phyloP scores from a whole-genome alignment of 2,329 filamentous ascomycete species.

The Calonectria pseudoturangicola region DNA sequence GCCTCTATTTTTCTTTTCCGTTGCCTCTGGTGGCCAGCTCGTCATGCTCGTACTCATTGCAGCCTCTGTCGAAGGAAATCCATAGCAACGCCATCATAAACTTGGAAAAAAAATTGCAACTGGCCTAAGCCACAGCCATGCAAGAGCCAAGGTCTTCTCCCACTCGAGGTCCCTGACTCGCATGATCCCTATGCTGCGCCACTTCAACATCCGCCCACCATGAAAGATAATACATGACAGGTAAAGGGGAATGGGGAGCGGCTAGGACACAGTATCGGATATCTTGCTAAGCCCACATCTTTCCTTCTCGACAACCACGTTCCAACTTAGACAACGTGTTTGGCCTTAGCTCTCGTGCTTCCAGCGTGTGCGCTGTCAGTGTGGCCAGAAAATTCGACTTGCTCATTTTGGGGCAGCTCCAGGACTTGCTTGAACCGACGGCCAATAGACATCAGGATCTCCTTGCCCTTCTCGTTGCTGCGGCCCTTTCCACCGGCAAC shows the following conservation, averaged over 20 bases:
- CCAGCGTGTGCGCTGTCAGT: conserved; percentile 94
- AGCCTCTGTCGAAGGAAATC: conserved; percentile 52
- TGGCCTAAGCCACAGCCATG: conserved; percentile 46
- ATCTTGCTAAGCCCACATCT: conserved; percentile 54
- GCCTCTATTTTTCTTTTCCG: conserved; percentile 53
- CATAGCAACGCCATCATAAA: conserved; percentile 60
- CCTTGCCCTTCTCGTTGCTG: conserved; percentile 86
- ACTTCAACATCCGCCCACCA: conserved; percentile 38
- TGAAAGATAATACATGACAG: conserved; percentile 41
- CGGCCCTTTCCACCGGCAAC: conserved; percentile 86
- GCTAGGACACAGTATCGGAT: conserved; percentile 47
- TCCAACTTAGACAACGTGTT: conserved; percentile 83
- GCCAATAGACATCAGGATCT: conserved; percentile 89
- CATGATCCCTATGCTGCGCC: conserved; percentile 40
- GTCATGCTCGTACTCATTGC: conserved; percentile 48
- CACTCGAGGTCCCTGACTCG: conserved; percentile 39
- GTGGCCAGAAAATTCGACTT: conserved; percentile 96
- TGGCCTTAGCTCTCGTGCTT: conserved; percentile 96
- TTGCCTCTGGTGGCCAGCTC: conserved; percentile 48
- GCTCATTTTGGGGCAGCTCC: conserved; percentile 83
- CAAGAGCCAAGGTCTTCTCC: conserved; percentile 29
- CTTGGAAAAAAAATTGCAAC: conserved; percentile 49
- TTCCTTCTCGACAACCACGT: conserved; percentile 39
- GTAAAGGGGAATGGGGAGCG: conserved; percentile 39
- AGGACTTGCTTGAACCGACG: conserved; percentile 94